These are phyloP conservation scores for Tylopilus cervinicoccineus DNA, from an alignment of 768 basidiomycete genomes.

Conservation along the genomic window DNA sequence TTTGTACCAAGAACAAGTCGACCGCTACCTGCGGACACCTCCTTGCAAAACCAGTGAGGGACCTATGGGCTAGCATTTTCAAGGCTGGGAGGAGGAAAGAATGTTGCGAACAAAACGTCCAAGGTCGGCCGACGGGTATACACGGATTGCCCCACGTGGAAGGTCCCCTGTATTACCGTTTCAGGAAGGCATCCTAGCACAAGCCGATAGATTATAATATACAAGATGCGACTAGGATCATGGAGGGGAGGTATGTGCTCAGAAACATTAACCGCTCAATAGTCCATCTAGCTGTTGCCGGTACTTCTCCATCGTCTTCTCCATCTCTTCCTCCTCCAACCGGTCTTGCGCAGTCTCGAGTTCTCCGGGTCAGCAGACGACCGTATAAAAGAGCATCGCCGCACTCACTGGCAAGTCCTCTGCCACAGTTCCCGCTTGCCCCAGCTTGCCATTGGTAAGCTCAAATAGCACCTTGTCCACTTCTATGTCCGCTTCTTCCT, in stretches of 20 bases:
- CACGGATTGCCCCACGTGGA: slow-evolving; percentile 23
- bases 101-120: slow-evolving; percentile 12
- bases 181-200: slow-evolving; percentile 3
- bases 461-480: slow-evolving; percentile 96
- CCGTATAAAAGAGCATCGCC: neutral
- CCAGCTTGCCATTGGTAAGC: slow-evolving; percentile 94
- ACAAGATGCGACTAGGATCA: slow-evolving; percentile 2
- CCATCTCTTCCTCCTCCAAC: slow-evolving; percentile 76
- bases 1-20: neutral
- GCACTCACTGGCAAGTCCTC: slow-evolving; percentile 71
- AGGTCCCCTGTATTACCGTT: slow-evolving; percentile 4
- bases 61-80: slow-evolving; percentile 59
- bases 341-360: slow-evolving; percentile 55
- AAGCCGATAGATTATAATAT: slow-evolving; percentile 6
- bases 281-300: slow-evolving; percentile 86
- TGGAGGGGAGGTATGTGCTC: slow-evolving; percentile 14
- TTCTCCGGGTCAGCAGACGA: slow-evolving; percentile 8
- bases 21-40: slow-evolving; percentile 44
- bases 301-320: slow-evolving; percentile 87
- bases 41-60: slow-evolving; percentile 53
- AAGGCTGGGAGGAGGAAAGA: slow-evolving; percentile 17
- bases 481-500: slow-evolving; percentile 95
- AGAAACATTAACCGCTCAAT: slow-evolving; percentile 44
- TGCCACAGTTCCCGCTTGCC: slow-evolving; percentile 70
- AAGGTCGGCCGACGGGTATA: slow-evolving; percentile 16